Evolutionary conservation across 2,329 filamentous ascomycete species (phyloP), one percentile per base, ranked within the genome.

Genomic region (Claviceps sp.): DNA sequence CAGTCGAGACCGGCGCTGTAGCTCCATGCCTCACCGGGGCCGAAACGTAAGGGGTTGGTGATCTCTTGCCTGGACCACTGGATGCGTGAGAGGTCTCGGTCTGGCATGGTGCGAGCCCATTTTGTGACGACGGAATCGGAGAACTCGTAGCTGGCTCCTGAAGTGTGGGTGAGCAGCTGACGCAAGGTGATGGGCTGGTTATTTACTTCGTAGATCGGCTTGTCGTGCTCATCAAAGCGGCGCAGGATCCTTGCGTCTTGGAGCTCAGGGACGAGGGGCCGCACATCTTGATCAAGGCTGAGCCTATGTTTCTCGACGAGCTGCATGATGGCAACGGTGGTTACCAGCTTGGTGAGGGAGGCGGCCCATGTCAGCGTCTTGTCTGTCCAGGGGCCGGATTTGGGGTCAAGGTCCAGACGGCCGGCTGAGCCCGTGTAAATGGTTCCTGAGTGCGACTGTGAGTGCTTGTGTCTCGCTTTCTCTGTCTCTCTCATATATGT

Each of bases 1-100:
- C 72, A 78, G 62, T 78, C 75, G 43, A 70, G 53, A 0, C 63
- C 61, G 3, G 65, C 58, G 4, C 76, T 74, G 53, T 79, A 80
- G 34, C 61, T 63, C 75, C 75, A 80, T 6, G 68, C 67, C 3
- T 68, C 63, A 0, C 75, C 76, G 0, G 75, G 72, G 3, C 62
- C 55, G 53, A 74, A 73, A 50, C 65, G 63, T 39, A 75, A 57
- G 0, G 73, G 76, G 52, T 69, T 68, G 47, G 58, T 60, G 60
- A 67, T 73, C 56, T 68, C 68, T 1, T 66, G 66, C 38, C 64
- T 60, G 38, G 57, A 66, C 55, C 61, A 68, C 30, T 63, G 56
- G 16, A 66, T 57, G 47, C 65, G 61, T 11, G 58, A 63, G n/a
- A 58, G 57, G 0, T 59, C 62, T 26, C 66, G 65, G 46, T 67